These are phyloP conservation scores for Niveomyces coronatus DNA, from an alignment of 2,329 filamentous ascomycete genomes.

Conservation along the genomic window DNA sequence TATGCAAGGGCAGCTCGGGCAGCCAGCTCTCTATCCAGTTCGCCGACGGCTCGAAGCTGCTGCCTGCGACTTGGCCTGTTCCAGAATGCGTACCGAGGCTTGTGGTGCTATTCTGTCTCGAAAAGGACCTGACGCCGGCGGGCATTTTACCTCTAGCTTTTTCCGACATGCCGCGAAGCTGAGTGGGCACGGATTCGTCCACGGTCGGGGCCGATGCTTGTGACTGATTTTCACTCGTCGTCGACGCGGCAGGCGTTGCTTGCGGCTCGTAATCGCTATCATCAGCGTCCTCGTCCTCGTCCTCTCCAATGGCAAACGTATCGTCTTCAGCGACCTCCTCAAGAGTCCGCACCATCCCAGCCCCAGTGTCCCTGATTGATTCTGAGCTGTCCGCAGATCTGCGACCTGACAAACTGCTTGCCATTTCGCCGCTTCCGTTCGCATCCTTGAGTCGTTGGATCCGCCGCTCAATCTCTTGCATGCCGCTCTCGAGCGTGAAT, in stretches of 20 bases:
- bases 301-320: slow-evolving; percentile 74
- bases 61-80: slow-evolving; percentile 43
- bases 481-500: slow-evolving; percentile 85
- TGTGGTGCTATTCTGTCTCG: slow-evolving; percentile 79
- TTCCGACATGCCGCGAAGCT: slow-evolving; percentile 88
- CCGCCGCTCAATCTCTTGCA: slow-evolving; percentile 79
- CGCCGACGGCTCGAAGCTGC: slow-evolving; percentile 66
- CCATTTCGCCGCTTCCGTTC: slow-evolving; percentile 36
- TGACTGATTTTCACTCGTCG: slow-evolving; percentile 51
- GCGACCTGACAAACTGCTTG: slow-evolving; percentile 39
- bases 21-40: slow-evolving; percentile 92
- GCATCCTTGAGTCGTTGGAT: slow-evolving; percentile 60
- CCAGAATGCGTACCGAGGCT: slow-evolving; percentile 61
- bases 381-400: slow-evolving; percentile 59
- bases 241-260: slow-evolving; percentile 51
- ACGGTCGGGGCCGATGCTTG: slow-evolving; percentile 53
- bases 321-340: slow-evolving; percentile 47
- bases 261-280: slow-evolving; percentile 39
- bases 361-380: slow-evolving; percentile 38
- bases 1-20: slow-evolving; percentile 82
- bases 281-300: too few relatives aligned
- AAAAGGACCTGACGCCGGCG: slow-evolving; percentile 70
- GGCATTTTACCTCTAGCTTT: slow-evolving; percentile 96
- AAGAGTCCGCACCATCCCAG: slow-evolving; percentile 17
- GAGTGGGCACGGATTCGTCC: slow-evolving; percentile 72